Evolutionary conservation across 225 moss, liverwort and hornwort genomes (phyloP).

Genomic region (Pleurozium schreberi): DNA sequence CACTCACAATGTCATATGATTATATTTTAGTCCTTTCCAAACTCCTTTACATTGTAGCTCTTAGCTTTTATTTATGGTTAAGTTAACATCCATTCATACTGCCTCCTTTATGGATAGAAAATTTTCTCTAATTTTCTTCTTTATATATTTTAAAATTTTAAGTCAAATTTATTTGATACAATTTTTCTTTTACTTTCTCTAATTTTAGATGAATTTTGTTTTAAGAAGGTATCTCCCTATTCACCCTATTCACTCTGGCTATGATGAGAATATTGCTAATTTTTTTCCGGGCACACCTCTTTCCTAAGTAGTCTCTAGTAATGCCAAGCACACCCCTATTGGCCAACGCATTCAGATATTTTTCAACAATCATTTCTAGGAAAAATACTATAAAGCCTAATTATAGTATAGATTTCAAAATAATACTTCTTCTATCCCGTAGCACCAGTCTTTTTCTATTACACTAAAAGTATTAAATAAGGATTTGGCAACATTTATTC

Average conservation of each 20-base stretch:
- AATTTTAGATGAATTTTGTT: neutral
- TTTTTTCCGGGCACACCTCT: rapidly evolving
- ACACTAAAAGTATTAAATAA: neutral
- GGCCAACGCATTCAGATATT: no score
- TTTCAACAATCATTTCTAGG: no score
- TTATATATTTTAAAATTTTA: no score
- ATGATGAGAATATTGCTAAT: neutral
- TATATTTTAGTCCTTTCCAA: neutral
- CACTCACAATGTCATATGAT: neutral
- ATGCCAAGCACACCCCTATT: neutral
- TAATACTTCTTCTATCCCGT: neutral
- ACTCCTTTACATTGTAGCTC: neutral
- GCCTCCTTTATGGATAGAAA: neutral
- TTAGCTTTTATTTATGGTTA: neutral
- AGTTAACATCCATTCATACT: neutral
- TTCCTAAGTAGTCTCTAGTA: rapidly evolving
- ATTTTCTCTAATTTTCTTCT: neutral
- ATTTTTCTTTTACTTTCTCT: neutral
- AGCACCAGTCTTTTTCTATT: neutral
- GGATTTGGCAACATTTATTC: neutral
- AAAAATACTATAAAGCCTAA: no score
- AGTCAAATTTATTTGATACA: neutral
- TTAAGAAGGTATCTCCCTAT: rapidly evolving
- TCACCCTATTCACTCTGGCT: no score
- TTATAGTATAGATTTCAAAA: neutral